A percentile compares a stretch with the other conserved stretches of the same genome.
phyloP scores from a whole-genome alignment of 805 yeast genomes.

The Millerozyma acaciae region DNA sequence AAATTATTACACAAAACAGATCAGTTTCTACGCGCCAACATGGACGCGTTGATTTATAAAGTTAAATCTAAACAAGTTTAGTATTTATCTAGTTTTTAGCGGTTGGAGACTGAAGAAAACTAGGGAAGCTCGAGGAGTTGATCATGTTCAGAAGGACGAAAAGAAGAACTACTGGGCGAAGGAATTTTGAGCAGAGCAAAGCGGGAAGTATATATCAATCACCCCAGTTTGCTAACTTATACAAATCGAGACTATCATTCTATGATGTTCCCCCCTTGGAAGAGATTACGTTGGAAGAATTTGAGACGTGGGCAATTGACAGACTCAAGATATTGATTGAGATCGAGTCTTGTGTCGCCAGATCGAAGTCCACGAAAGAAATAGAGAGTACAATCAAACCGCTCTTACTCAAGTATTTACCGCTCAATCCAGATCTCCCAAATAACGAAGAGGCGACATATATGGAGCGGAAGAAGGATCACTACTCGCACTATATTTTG shows the following conservation, averaged over 20 bases:
- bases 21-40: too few species aligned
- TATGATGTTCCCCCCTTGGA: slow-evolving; percentile 74
- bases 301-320: slow-evolving; percentile 95
- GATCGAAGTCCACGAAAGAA: slow-evolving; percentile 63
- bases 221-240: slow-evolving; percentile 32
- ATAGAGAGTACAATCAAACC: slow-evolving; percentile 65
- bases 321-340: slow-evolving; percentile 78
- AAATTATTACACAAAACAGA: too few species aligned
- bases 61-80: too few species aligned
- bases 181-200: slow-evolving; percentile 49
- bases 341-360: slow-evolving; percentile 68
- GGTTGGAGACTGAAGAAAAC: too few species aligned
- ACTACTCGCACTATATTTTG: slow-evolving; percentile 84
- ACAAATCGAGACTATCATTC: slow-evolving; percentile 65
- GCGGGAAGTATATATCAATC: slow-evolving; percentile 22
- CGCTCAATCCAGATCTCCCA: slow-evolving; percentile 40
- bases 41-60: too few species aligned
- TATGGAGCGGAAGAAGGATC: slow-evolving; percentile 79
- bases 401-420: slow-evolving; percentile 58
- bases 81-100: too few species aligned
- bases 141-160: slow-evolving; percentile 70
- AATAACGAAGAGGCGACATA: slow-evolving; percentile 24
- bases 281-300: slow-evolving; percentile 88
- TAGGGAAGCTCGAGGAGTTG: too few species aligned
- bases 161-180: slow-evolving; percentile 70